A percentile compares a stretch with the other conserved stretches of the same genome.
phyloP scores from a whole-genome alignment of 352 stramenopile genomes.

The Phytopythium helicoides region DNA sequence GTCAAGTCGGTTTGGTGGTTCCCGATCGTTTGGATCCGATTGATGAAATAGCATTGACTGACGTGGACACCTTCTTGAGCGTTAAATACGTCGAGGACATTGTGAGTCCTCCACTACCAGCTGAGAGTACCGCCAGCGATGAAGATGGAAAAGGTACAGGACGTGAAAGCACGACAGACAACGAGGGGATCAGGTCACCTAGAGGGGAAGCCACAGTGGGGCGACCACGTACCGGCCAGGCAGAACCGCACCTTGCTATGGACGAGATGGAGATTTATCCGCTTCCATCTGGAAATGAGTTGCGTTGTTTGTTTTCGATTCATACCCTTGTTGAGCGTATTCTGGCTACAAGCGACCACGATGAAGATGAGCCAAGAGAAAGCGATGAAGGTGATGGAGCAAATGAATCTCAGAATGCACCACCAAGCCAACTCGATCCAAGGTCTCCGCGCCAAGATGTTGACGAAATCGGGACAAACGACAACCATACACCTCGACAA shows the following conservation, averaged over 20 bases:
- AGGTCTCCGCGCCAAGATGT: too few relatives aligned
- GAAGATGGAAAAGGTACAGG: neutral
- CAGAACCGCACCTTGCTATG: neutral
- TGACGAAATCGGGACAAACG: too few relatives aligned
- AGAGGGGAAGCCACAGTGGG: neutral
- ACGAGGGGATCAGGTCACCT: neutral
- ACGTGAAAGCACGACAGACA: neutral
- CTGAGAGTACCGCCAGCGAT: neutral
- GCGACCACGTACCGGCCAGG: neutral
- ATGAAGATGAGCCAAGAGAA: slow-evolving; percentile 8
- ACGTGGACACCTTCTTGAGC: slow-evolving; percentile 56
- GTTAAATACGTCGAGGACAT: slow-evolving; percentile 42
- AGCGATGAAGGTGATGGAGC: slow-evolving; percentile 1
- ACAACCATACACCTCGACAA: neutral
- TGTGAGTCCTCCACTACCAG: slow-evolving; percentile 9
- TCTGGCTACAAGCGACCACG: slow-evolving; percentile 16
- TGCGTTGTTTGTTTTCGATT: slow-evolving; percentile 18
- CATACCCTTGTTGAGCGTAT: slow-evolving; percentile 26
- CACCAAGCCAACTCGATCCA: too few relatives aligned
- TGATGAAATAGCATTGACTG: slow-evolving; percentile 15
- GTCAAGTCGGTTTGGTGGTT: slow-evolving; percentile 42
- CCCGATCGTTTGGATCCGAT: neutral
- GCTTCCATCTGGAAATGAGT: slow-evolving; percentile 18
- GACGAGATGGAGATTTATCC: slow-evolving; percentile 14
- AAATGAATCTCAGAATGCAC: too few relatives aligned